Conservation (phyloP, 345 rosid genomes). For the Gossypioides kirkii region DNA sequence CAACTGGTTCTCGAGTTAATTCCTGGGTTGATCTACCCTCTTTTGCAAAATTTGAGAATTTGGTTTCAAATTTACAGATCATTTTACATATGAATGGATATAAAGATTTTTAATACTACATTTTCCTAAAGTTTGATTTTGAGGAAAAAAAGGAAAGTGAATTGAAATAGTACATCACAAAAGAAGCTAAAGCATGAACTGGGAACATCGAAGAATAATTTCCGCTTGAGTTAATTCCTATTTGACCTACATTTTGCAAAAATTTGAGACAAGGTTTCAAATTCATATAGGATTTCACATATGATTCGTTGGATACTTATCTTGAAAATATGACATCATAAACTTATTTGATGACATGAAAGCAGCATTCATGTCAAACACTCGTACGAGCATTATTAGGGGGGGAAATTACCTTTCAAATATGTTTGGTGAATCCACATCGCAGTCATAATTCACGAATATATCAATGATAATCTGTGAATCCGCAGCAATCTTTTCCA, state of each 20-base stretch:
- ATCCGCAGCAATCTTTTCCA: conserved; percentile 80
- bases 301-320: not conserved
- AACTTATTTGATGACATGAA: not conserved
- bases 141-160: not conserved
- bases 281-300: not conserved
- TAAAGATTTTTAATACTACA: conserved; percentile 73
- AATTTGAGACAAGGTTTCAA: not conserved
- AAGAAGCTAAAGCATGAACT: not conserved
- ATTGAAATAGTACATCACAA: not conserved
- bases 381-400: not conserved
- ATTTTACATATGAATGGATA: conserved; percentile 22
- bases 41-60: conserved; percentile 3
- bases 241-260: not conserved
- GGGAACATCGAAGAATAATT: not conserved
- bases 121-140: conserved; percentile 15
- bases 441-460: conserved; percentile 94
- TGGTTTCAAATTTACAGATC: not conserved
- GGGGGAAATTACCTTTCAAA: conserved; percentile 71
- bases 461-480: conserved; percentile 75
- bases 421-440: conserved; percentile 90
- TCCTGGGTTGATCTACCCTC: not conserved
- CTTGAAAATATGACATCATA: not conserved
- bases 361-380: not conserved
- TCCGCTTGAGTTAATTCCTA: not conserved
- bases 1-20: not conserved